These are phyloP conservation scores for Alternaria brassicae DNA, from an alignment of 2,329 filamentous ascomycete species.

Conservation along the genomic window DNA sequence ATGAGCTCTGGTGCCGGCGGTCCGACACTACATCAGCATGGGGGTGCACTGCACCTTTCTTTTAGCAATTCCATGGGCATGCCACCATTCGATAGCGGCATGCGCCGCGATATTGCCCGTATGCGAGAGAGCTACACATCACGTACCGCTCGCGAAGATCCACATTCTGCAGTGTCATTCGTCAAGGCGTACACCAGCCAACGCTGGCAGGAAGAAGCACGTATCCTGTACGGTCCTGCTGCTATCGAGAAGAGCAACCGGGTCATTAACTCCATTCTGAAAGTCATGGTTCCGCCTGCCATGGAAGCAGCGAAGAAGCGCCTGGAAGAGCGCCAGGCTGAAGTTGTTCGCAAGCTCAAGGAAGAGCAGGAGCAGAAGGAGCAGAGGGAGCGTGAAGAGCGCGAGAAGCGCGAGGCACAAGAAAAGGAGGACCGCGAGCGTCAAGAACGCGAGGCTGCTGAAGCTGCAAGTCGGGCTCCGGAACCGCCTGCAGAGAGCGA, in stretches of 20 bases:
- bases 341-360: conserved; percentile 67
- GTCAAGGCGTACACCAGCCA: conserved; percentile 71
- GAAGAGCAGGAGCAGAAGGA: conserved; percentile 70
- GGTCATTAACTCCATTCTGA: conserved; percentile 73
- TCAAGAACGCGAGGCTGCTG: conserved; percentile 51
- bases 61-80: conserved; percentile 53
- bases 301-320: conserved; percentile 79
- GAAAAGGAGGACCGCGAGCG: conserved; percentile 54
- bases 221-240: conserved; percentile 77
- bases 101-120: conserved; percentile 43
- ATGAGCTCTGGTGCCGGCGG: conserved; percentile 53
- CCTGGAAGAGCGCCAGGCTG: conserved; percentile 75
- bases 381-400: conserved; percentile 66
- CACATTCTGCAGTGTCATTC: conserved; percentile 79
- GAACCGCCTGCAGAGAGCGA: conserved; percentile 28
- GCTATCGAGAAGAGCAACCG: conserved; percentile 73
- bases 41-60: conserved; percentile 61
- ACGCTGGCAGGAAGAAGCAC: conserved; percentile 89
- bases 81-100: conserved; percentile 43
- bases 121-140: conserved; percentile 40
- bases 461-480: conserved; percentile 49
- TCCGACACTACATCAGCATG: conserved; percentile 41
- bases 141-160: conserved; percentile 61
- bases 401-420: conserved; percentile 62
- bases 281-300: conserved; percentile 79